A percentile compares a stretch with the other conserved stretches of the same genome.
These are phyloP conservation scores for Ziziphus jujuba DNA, from an alignment of 306 rosid genomes.

Conservation along the genomic window DNA sequence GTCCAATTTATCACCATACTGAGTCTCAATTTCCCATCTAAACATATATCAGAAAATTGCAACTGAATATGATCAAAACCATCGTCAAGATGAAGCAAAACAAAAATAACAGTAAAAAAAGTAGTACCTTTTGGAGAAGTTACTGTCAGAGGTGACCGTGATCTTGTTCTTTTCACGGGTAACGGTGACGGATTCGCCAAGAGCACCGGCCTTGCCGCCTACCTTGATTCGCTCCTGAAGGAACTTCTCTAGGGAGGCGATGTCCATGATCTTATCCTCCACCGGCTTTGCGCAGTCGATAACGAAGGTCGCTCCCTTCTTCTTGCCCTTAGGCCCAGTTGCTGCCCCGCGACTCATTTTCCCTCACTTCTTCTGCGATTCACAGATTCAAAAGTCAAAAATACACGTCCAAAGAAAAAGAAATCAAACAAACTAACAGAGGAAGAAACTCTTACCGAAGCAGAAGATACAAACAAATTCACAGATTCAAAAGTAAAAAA, in stretches of 20 bases:
- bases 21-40: too few species aligned
- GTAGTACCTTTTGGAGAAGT: slow-evolving; percentile 74
- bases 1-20: too few species aligned
- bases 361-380: slow-evolving; percentile 15
- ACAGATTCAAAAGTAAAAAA: neutral
- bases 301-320: slow-evolving; percentile 48
- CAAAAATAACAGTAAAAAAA: too few species aligned
- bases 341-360: slow-evolving; percentile 54
- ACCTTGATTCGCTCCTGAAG: slow-evolving; percentile 63
- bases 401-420: neutral
- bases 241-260: slow-evolving; percentile 60
- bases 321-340: slow-evolving; percentile 47
- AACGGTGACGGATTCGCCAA: slow-evolving; percentile 71
- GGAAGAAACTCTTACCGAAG: neutral
- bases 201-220: slow-evolving; percentile 75
- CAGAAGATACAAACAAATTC: too few species aligned
- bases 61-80: neutral
- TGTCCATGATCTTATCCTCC: slow-evolving; percentile 61
- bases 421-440: neutral
- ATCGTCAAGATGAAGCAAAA: neutral
- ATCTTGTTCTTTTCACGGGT: slow-evolving; percentile 73
- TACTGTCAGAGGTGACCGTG: slow-evolving; percentile 67
- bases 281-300: slow-evolving; percentile 60
- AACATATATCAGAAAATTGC: too few species aligned
- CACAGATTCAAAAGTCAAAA: neutral